A percentile compares a stretch with the other conserved stretches of the same genome.
phyloP scores from a whole-genome alignment of 1,139 yeast genomes.

The Zygosaccharomyces sapae region DNA sequence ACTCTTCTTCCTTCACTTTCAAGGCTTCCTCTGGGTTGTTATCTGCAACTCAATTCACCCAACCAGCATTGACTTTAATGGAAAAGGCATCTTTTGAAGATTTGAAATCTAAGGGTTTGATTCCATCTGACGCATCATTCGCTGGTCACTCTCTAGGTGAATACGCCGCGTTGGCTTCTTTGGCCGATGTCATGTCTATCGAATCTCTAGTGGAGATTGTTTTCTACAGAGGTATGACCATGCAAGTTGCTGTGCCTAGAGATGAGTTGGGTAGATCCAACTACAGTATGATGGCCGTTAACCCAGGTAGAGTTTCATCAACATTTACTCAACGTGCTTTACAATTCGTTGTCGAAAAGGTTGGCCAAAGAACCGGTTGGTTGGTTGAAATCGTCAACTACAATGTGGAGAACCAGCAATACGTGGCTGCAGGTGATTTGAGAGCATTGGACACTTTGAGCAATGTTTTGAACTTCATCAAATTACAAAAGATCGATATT shows the following conservation, averaged over 20 bases:
- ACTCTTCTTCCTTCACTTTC: conserved; percentile 81
- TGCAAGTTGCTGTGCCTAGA: conserved; percentile 99
- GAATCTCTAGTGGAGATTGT: conserved; percentile 97
- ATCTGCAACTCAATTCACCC: conserved; percentile 98
- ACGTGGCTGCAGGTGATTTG: conserved; percentile 97
- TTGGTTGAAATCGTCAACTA: conserved; percentile 95
- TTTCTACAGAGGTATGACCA: conserved; percentile 99
- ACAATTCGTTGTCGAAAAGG: conserved; percentile 90
- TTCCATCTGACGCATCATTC: conserved; percentile 88
- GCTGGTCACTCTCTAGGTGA: conserved; percentile 99
- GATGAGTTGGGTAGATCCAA: conserved; percentile 92
- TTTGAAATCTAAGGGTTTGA: conserved; percentile 91
- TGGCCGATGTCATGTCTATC: conserved; percentile 98
- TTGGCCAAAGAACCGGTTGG: conserved; percentile 81
- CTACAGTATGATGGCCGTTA: conserved; percentile 98
- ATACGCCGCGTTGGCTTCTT: conserved; percentile 93
- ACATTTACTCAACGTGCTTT: conserved; percentile 91
- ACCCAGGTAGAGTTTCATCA: conserved; percentile 87
- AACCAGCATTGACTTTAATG: conserved; percentile 98
- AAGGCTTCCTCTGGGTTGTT: conserved; percentile 90
- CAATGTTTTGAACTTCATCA: conserved; percentile 87
- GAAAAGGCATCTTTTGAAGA: conserved; percentile 99
- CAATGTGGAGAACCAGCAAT: conserved; percentile 97
- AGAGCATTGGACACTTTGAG: conserved; percentile 91
- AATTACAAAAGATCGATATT: conserved; percentile 89